A percentile compares a stretch with the other conserved stretches of the same genome.
Evolutionary conservation across 73 alveolate species (phyloP).

Genomic region (Halteria grandinella): DNA sequence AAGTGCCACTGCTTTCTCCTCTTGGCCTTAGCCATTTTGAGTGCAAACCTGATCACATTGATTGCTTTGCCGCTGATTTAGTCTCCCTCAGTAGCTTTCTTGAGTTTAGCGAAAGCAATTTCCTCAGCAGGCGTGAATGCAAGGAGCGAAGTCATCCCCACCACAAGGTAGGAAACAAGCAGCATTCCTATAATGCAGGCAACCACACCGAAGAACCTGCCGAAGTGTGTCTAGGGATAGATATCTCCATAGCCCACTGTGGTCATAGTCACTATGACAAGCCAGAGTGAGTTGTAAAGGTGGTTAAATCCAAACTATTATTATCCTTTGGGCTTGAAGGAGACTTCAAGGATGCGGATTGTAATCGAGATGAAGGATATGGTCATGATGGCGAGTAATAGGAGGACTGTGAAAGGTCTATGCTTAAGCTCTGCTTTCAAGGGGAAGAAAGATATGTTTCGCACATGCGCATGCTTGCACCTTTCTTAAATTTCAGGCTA

Average conservation of each 20-base stretch:
- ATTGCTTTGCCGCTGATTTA: constrained; percentile 56
- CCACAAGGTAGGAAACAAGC: constrained; percentile 57
- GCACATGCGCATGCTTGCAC: constrained; percentile 33
- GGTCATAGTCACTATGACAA: constrained; percentile 75
- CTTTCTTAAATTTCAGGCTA: constrained; percentile 42
- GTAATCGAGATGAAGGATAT: constrained; percentile 37
- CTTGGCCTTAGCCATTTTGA: constrained; percentile 5
- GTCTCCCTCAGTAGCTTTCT: constrained; percentile 49
- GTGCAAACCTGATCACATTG: constrained; percentile 52
- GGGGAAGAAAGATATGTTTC: constrained; percentile 45
- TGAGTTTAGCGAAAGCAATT: constrained; percentile 47
- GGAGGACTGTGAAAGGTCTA: constrained; percentile 57
- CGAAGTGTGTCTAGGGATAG: constrained; percentile 79
- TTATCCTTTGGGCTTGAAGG: constrained; percentile 24
- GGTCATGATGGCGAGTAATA: constrained; percentile 10
- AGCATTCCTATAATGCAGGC: constrained; percentile 70
- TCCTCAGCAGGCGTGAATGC: constrained; percentile 51
- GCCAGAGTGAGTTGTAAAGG: constrained; percentile 66
- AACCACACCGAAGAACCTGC: constrained; percentile 60
- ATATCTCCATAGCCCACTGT: constrained; percentile 85
- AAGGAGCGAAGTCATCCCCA: constrained; percentile 33
- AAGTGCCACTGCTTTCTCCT: constrained; percentile 23
- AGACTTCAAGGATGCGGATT: constrained; percentile 52
- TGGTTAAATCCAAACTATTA: constrained; percentile 22
- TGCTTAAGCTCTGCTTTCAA: constrained; percentile 65